These are phyloP conservation scores for Ophiosphaerella korrae DNA, from an alignment of 2,329 filamentous ascomycete species.

Conservation along the genomic window DNA sequence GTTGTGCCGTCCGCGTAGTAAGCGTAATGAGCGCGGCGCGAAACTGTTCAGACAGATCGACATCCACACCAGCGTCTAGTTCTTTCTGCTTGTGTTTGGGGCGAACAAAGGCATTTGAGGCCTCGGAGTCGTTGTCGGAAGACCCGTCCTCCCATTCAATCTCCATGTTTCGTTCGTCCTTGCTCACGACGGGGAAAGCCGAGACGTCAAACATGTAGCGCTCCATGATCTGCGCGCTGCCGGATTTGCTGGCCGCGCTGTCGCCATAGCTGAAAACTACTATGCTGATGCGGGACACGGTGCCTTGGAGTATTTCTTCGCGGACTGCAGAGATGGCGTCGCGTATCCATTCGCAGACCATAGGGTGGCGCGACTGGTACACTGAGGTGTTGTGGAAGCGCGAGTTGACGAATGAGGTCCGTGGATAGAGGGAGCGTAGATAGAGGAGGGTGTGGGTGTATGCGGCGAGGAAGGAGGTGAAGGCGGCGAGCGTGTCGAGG, in stretches of 20 bases:
- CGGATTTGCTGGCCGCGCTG: conserved; percentile 2
- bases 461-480: conserved; percentile 80
- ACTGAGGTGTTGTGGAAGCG: conserved; percentile 84
- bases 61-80: conserved; percentile 31
- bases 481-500: conserved; percentile 65
- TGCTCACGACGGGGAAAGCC: conserved; percentile 57
- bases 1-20: conserved; percentile 62
- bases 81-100: conserved; percentile 12
- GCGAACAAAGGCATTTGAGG: background rate
- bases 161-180: conserved; percentile 56
- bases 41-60: conserved; percentile 73
- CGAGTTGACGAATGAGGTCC: conserved; percentile 75
- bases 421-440: conserved; percentile 79
- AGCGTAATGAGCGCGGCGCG: conserved; percentile 69
- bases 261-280: conserved; percentile 58
- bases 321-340: conserved; percentile 77
- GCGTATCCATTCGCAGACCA: conserved; percentile 82
- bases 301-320: conserved; percentile 66
- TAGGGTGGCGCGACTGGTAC: conserved; percentile 83
- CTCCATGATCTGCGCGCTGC: conserved; percentile 59
- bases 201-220: conserved; percentile 66
- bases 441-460: conserved; percentile 86
- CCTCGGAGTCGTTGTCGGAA: conserved; percentile 8
- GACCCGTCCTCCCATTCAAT: conserved; percentile 49
- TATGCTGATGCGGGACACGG: conserved; percentile 60